A percentile compares a stretch with the other conserved stretches of the same genome.
These are phyloP conservation scores for Chrysoporthe austroafricana DNA, from an alignment of 2,329 filamentous ascomycete species.

Conservation along the genomic window DNA sequence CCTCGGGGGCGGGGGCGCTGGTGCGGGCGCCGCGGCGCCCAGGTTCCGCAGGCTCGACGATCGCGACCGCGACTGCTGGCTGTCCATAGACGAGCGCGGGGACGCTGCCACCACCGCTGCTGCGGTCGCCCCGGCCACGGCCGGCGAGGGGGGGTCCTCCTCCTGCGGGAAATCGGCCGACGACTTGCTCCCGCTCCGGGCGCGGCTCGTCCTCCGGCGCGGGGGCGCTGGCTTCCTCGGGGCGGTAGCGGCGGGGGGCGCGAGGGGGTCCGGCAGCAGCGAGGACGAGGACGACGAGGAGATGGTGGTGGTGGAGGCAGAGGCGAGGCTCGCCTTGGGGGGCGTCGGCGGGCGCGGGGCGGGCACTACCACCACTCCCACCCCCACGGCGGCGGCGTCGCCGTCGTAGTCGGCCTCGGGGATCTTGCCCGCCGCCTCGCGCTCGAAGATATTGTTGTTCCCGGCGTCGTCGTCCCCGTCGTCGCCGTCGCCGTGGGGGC, in stretches of 20 bases:
- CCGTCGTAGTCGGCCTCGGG: conserved; percentile 45
- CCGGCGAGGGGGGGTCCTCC: conserved; percentile 25
- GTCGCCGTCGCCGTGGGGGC: conserved; percentile 16
- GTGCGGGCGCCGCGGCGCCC: conserved; percentile 50
- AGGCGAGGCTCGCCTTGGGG: conserved; percentile 40
- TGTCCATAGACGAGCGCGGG: conserved; percentile 56
- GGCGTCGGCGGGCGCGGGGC: conserved; percentile 45
- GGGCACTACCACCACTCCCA: conserved; percentile 21
- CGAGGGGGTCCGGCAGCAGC: conserved; percentile 33
- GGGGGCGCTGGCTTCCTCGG: conserved; percentile 50
- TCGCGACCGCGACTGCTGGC: conserved; percentile 50
- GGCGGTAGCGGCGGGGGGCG: conserved; percentile 4
- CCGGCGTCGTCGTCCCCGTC: conserved; percentile 46
- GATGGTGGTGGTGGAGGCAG: conserved; percentile 4
- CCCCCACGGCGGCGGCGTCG: conserved; percentile 34
- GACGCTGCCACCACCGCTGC: conserved; percentile 38
- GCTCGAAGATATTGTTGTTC: conserved; percentile 58
- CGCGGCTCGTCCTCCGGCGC: conserved; percentile 52
- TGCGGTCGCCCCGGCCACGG: too few relatives aligned
- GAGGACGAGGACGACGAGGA: too few relatives aligned
- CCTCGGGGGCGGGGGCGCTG: conserved; percentile 60
- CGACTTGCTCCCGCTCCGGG: conserved; percentile 48
- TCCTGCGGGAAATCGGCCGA: neutral
- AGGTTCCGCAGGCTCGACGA: conserved; percentile 49
- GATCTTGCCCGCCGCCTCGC: conserved; percentile 55